Conservation (phyloP, 768 basidiomycete genomes). For the Strobilomyces echinocephalus region DNA sequence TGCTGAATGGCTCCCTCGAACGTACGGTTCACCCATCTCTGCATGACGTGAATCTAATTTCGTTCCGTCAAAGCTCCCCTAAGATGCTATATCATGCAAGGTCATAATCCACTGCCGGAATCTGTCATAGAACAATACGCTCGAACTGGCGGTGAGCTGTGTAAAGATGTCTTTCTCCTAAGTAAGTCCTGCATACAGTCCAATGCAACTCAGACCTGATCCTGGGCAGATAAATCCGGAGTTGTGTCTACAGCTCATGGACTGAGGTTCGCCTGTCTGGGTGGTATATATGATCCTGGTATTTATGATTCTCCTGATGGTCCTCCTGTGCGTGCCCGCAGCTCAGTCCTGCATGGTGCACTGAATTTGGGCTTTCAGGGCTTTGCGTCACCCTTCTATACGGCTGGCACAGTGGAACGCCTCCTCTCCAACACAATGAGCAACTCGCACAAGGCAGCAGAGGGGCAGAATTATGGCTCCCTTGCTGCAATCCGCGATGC, state of each 20-base stretch:
- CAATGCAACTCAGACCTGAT: constrained; percentile 2
- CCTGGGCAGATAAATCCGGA: constrained; percentile 68
- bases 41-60: constrained; percentile 8
- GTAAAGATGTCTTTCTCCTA: constrained; percentile 77
- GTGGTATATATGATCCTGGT: constrained; percentile 65
- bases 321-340: constrained; percentile 49
- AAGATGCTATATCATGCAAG: constrained; percentile 92
- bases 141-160: constrained; percentile 73
- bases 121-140: constrained; percentile 70
- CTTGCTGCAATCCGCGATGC: constrained; percentile 65
- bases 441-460: constrained; percentile 40
- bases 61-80: constrained; percentile 59
- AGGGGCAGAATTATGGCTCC: constrained; percentile 51
- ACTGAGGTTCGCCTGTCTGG: constrained; percentile 80
- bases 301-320: constrained; percentile 57
- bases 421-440: constrained; percentile 66
- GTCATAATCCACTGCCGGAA: constrained; percentile 68
- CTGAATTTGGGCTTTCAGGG: constrained; percentile 41
- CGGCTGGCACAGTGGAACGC: constrained; percentile 62
- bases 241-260: constrained; percentile 75
- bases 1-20: constrained; percentile 65
- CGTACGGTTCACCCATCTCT: constrained; percentile 37
- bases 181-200: constrained; percentile 46
- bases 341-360: neutral
- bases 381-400: constrained; percentile 73